phyloP scores from a whole-genome alignment of 768 basidiomycete species.

The Paxillus ammoniavirescens region DNA sequence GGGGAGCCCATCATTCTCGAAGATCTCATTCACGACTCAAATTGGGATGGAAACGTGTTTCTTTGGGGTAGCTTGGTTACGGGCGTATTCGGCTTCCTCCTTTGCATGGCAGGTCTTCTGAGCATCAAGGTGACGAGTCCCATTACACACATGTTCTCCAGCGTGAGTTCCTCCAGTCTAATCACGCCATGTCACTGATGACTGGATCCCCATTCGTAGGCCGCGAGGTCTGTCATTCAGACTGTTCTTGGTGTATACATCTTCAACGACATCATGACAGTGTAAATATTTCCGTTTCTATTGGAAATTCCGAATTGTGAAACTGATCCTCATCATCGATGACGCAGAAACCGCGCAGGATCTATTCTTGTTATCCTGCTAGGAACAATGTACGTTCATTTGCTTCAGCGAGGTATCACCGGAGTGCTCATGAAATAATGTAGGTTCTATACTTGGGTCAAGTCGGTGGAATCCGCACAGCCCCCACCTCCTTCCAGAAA shows the following conservation, averaged over 20 bases:
- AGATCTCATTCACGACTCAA: slow-evolving; percentile 35
- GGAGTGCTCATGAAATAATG: slow-evolving; percentile 2
- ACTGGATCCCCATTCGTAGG: slow-evolving; percentile 38
- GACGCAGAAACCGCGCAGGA: slow-evolving; percentile 52
- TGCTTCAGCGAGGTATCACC: not conserved
- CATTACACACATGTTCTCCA: slow-evolving; percentile 84
- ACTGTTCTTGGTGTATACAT: slow-evolving; percentile 76
- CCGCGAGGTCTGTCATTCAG: slow-evolving; percentile 81
- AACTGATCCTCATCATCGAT: slow-evolving; percentile 2
- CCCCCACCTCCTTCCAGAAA: slow-evolving; percentile 26
- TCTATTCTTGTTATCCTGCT: slow-evolving; percentile 67
- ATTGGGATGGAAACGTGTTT: slow-evolving; percentile 55
- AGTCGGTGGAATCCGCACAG: slow-evolving; percentile 18
- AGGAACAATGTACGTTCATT: slow-evolving; percentile 58
- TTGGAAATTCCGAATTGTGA: not conserved
- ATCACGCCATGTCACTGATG: not conserved
- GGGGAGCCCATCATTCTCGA: slow-evolving; percentile 50
- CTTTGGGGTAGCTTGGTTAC: slow-evolving; percentile 66
- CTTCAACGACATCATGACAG: slow-evolving; percentile 71
- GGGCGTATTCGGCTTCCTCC: slow-evolving; percentile 77
- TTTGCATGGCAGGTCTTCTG: slow-evolving; percentile 75
- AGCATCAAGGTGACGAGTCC: slow-evolving; percentile 84
- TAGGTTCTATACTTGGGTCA: slow-evolving; percentile 60
- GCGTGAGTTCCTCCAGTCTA: slow-evolving; percentile 41
- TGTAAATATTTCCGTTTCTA: slow-evolving; percentile 43